Evolutionary conservation across 768 basidiomycete genomes (phyloP), one percentile per base, ranked within the genome.

Genomic region (Boletus barrowsii): DNA sequence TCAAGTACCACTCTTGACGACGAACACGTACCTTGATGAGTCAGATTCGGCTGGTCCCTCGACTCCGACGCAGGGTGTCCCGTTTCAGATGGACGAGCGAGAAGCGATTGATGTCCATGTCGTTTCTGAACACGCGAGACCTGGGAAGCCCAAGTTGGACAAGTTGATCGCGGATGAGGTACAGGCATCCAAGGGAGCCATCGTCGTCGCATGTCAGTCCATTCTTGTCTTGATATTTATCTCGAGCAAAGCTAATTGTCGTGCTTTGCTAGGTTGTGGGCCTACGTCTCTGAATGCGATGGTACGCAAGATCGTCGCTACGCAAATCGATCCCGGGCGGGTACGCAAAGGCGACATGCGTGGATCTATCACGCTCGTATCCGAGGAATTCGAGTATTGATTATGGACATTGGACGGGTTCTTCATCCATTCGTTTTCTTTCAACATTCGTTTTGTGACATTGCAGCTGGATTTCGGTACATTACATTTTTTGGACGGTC

Each of bases 181-280:
- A 4, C 73, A 79, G 43, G 62, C 62, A 15, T 77, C 85, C 30
- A 62, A 69, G 55, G 86, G 86, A 17, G 73, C 79, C 13, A 65
- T 87, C 52, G 73, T 84, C 42, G 88, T 91, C 44, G 85, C 83
- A 13, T 88, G 88, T 88, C 62, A 75, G 87, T 80, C 13, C 30
- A 32, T 37, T 35, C 7, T 35, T 2, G 11, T 14, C 30, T 20
- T 26, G 3, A 13, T 24, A 8, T 35, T 15, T 15, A 2, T 24
- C 17, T 2, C 9, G 9, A 3, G 33, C 18, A 17, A 36, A 10
- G 17, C 43, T 68, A 22, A 60, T 11, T 10, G 2, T 29, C 33
- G 10, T 22, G 10, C 14, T 0, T 42, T 37, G 47, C n/a, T 57
- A 87, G 87, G 84, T 60, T 91, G 89, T 62, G 90, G 89, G 2